Conservation (phyloP, 257 asterid species). For the Gentiana dahurica region DNA sequence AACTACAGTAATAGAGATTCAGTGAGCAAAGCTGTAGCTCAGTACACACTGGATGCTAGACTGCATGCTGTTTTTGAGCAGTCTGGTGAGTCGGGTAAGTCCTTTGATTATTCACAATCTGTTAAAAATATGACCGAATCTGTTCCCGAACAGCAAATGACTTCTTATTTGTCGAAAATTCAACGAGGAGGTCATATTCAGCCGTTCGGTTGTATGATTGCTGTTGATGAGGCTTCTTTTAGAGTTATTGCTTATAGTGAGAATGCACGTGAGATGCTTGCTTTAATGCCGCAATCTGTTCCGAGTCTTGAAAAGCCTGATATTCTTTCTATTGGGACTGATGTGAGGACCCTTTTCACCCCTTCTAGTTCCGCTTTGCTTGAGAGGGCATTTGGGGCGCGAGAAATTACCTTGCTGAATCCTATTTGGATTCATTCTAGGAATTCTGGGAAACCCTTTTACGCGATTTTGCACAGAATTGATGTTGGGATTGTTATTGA, state of each 20-base stretch:
- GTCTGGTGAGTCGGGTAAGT: conserved; percentile 69
- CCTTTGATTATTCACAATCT: conserved; percentile 67
- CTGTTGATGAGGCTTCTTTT: conserved; percentile 50
- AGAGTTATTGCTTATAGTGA: conserved; percentile 49
- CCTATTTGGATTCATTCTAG: conserved; percentile 70
- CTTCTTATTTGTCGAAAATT: conserved; percentile 58
- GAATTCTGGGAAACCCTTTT: conserved; percentile 63
- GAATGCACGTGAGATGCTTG: conserved; percentile 59
- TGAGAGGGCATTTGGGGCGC: conserved; percentile 59
- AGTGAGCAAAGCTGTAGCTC: conserved; percentile 60
- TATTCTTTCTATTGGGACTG: conserved; percentile 43
- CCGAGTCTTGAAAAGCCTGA: conserved; percentile 54
- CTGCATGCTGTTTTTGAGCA: conserved; percentile 85
- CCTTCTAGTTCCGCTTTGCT: conserved; percentile 51
- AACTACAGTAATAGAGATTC: conserved; percentile 28
- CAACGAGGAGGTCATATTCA: conserved; percentile 81
- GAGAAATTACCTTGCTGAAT: conserved; percentile 60
- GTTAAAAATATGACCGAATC: conserved; percentile 29
- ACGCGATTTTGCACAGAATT: conserved; percentile 70
- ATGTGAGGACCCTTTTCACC: conserved; percentile 60
- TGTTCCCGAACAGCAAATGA: conserved; percentile 57
- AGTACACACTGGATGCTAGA: conserved; percentile 70
- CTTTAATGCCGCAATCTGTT: conserved; percentile 59
- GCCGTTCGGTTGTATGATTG: conserved; percentile 77
- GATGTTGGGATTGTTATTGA: conserved; percentile 83